Conservation (phyloP, 352 stramenopile species). For the Vaucheria bursata region DNA sequence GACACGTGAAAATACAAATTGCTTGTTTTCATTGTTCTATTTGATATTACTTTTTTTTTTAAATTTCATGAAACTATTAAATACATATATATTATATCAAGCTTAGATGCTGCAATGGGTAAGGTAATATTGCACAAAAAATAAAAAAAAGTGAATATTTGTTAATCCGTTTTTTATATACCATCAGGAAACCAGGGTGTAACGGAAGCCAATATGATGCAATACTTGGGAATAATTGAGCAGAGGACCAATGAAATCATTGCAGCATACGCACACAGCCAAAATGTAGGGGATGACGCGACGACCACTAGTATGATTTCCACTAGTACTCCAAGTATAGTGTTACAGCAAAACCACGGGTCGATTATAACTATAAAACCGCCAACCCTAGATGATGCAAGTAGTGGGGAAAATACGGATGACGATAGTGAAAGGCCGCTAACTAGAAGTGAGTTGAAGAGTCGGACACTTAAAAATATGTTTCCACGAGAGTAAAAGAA, state of each 20-base stretch:
- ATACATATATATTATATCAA: neutral
- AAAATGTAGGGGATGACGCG: conserved; percentile 31
- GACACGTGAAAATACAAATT: too few species aligned
- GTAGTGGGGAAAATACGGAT: conserved; percentile 37
- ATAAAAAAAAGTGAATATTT: neutral
- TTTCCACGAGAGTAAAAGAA: neutral
- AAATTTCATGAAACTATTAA: neutral
- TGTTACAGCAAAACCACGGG: neutral
- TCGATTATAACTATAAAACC: conserved; percentile 22
- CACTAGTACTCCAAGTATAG: neutral
- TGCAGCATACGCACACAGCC: conserved; percentile 49
- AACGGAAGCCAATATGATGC: conserved; percentile 59
- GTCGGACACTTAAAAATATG: conserved; percentile 20
- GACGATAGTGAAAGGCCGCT: conserved; percentile 40
- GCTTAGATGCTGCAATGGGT: neutral
- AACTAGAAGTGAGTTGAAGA: conserved; percentile 34
- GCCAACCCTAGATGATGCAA: conserved; percentile 37
- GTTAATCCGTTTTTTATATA: conserved; percentile 50
- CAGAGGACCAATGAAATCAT: conserved; percentile 57
- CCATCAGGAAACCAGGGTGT: conserved; percentile 56
- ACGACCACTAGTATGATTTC: conserved; percentile 12
- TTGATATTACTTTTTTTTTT: neutral
- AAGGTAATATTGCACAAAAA: neutral
- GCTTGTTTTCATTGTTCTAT: neutral
- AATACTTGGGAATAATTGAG: conserved; percentile 60